Percentiles rank a stretch among this genome's conserved stretches.
phyloP scores from a whole-genome alignment of 2,329 filamentous ascomycete species.

The Drechslerella coelobrocha region DNA sequence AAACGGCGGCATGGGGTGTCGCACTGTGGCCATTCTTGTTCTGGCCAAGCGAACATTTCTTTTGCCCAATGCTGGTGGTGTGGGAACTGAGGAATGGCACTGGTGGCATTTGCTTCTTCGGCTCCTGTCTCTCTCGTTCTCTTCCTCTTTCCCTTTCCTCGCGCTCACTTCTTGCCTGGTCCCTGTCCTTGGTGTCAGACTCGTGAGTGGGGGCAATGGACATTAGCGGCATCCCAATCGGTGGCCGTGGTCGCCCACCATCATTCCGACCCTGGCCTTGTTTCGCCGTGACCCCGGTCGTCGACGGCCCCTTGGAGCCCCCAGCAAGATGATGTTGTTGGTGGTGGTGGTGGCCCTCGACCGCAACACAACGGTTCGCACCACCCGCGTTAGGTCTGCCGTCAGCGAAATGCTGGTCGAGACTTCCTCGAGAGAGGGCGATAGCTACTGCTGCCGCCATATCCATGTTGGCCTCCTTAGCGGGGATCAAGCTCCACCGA shows the following conservation, averaged over 20 bases:
- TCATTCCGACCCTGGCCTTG: slow-evolving; percentile 23
- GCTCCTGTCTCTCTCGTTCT: slow-evolving; percentile 17
- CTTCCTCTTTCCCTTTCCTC: slow-evolving; percentile 26
- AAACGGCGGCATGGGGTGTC: slow-evolving; percentile 38
- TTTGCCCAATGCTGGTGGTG: slow-evolving; percentile 20
- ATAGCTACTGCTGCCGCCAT: not conserved
- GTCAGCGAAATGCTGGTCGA: not conserved
- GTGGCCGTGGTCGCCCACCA: slow-evolving; percentile 30
- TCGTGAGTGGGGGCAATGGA: slow-evolving; percentile 34
- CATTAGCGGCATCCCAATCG: slow-evolving; percentile 39
- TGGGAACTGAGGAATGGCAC: slow-evolving; percentile 30
- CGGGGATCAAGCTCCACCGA: not conserved
- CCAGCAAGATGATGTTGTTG: not conserved
- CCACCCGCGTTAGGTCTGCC: not conserved
- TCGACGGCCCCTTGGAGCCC: slow-evolving; percentile 29
- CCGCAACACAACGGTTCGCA: slow-evolving; percentile 31
- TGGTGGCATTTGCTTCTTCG: slow-evolving; percentile 24
- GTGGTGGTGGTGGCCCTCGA: slow-evolving; percentile 7
- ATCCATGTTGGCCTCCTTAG: not conserved
- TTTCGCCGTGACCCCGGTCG: slow-evolving; percentile 26
- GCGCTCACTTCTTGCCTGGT: slow-evolving; percentile 32
- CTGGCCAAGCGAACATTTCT: slow-evolving; percentile 27
- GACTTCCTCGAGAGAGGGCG: not conserved
- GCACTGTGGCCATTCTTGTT: slow-evolving; percentile 36
- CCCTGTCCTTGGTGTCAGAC: slow-evolving; percentile 33